Evolutionary conservation across 352 stramenopile species (phyloP).

Genomic region (Pythium utonaiense): DNA sequence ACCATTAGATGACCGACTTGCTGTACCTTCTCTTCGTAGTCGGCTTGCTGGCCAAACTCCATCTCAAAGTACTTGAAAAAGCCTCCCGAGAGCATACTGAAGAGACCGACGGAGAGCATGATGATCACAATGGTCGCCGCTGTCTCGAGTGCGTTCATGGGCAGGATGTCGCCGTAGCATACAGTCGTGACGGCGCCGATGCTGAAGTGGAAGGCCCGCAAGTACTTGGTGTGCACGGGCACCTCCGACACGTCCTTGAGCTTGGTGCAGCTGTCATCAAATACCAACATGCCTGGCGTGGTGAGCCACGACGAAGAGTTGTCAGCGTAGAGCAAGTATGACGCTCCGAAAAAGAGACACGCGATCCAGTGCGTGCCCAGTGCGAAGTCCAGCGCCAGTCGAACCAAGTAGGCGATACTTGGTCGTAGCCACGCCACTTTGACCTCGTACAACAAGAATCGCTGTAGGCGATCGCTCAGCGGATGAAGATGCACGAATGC

Average conservation of each 20-base stretch:
- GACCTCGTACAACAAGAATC: conserved; percentile 53
- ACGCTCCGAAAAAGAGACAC: conserved; percentile 41
- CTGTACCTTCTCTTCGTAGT: conserved; percentile 45
- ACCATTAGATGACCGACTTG: conserved; percentile 40
- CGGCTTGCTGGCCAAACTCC: conserved; percentile 37
- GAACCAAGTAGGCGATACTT: conserved; percentile 34
- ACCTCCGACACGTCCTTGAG: conserved; percentile 25
- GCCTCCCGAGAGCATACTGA: conserved; percentile 39
- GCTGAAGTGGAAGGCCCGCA: conserved; percentile 36
- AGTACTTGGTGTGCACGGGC: conserved; percentile 24
- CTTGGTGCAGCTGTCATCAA: conserved; percentile 11
- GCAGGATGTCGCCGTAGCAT: conserved; percentile 39
- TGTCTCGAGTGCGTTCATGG: conserved; percentile 35
- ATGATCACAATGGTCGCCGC: conserved; percentile 30
- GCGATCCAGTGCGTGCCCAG: conserved; percentile 29
- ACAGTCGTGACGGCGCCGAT: conserved; percentile 38
- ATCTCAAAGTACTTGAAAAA: conserved; percentile 51
- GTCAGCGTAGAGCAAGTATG: conserved; percentile 36
- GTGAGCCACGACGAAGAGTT: conserved; percentile 46
- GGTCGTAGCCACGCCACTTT: conserved; percentile 25
- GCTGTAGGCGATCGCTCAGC: conserved; percentile 45
- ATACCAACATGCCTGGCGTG: conserved; percentile 38
- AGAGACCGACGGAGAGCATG: conserved; percentile 36
- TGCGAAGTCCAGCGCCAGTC: conserved; percentile 31
- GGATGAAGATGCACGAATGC: conserved; percentile 39